These are phyloP conservation scores for Penicillium paradoxum DNA, from an alignment of 495 filamentous ascomycete genomes.

Conservation along the genomic window DNA sequence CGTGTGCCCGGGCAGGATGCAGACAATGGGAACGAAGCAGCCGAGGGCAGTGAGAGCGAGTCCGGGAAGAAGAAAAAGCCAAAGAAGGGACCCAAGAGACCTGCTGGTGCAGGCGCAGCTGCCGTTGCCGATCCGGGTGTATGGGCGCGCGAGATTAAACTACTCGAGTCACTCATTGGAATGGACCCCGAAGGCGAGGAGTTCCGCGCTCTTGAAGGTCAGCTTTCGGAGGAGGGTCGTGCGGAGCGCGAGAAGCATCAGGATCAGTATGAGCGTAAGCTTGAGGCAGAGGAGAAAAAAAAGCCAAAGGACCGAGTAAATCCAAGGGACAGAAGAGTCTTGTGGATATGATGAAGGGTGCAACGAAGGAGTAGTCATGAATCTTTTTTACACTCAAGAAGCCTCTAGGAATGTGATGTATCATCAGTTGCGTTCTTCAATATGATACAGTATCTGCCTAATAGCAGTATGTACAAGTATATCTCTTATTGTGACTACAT, in stretches of 20 bases:
- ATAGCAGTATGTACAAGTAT: too few species aligned
- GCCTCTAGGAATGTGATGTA: not conserved
- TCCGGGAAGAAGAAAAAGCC: conserved; percentile 17
- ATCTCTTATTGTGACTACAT: too few species aligned
- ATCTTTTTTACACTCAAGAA: not conserved
- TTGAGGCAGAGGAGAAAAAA: conserved; percentile 55
- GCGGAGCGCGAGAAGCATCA: conserved; percentile 68
- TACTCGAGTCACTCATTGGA: conserved; percentile 83
- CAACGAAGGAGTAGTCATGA: conserved; percentile 2
- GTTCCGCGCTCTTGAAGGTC: conserved; percentile 59
- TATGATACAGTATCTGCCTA: too few species aligned
- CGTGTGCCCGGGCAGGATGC: conserved; percentile 28
- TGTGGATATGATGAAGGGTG: conserved; percentile 37
- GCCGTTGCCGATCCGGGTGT: conserved; percentile 64
- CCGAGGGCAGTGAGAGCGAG: conserved; percentile 18
- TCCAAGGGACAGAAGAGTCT: conserved; percentile 41
- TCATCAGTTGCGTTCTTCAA: too few species aligned
- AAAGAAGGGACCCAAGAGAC: conserved; percentile 24
- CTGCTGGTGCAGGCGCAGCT: conserved; percentile 18
- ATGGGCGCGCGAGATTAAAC: conserved; percentile 83
- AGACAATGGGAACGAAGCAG: conserved; percentile 9
- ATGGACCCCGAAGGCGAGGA: conserved; percentile 66
- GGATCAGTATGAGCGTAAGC: conserved; percentile 69
- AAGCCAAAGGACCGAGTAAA: conserved; percentile 26
- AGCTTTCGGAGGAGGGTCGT: conserved; percentile 61